These are phyloP conservation scores for Penicillium sp. DNA, from an alignment of 2,329 filamentous ascomycete genomes.

Conservation along the genomic window DNA sequence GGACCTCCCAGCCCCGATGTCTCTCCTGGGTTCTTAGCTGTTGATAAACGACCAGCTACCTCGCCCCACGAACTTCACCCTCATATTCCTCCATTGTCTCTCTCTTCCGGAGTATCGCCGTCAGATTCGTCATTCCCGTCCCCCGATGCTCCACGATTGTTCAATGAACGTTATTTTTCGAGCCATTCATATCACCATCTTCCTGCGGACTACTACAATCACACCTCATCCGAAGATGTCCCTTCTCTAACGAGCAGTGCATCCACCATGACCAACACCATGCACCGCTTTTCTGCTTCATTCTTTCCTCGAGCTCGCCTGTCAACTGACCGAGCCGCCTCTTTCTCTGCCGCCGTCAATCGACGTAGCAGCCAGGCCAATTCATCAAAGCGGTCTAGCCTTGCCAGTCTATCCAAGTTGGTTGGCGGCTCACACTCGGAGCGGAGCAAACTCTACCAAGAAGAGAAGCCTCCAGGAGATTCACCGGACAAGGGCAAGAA, in stretches of 20 bases:
- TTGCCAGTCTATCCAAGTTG: conserved; percentile 54
- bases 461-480: conserved; percentile 48
- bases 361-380: conserved; percentile 45
- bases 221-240: conserved; percentile 53
- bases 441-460: conserved; percentile 49
- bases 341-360: conserved; percentile 46
- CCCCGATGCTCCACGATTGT: conserved; percentile 49
- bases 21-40: conserved; percentile 40
- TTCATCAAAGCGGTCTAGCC: conserved; percentile 50
- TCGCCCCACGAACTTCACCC: conserved; percentile 46
- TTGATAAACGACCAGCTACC: conserved; percentile 47
- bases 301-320: conserved; percentile 46
- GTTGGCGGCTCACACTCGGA: conserved; percentile 50
- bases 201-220: conserved; percentile 40
- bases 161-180: conserved; percentile 46
- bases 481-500: conserved; percentile 46
- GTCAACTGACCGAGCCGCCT: conserved; percentile 50
- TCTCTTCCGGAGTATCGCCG: conserved; percentile 41
- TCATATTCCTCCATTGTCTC: conserved; percentile 44
- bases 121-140: conserved; percentile 51
- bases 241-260: conserved; percentile 55
- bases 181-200: conserved; percentile 41
- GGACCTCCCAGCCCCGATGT: conserved; percentile 39
- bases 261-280: conserved; percentile 50
- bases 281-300: conserved; percentile 49